Evolutionary conservation across 2,329 filamentous ascomycete genomes (phyloP).

Genomic region (Botrytis fabae): DNA sequence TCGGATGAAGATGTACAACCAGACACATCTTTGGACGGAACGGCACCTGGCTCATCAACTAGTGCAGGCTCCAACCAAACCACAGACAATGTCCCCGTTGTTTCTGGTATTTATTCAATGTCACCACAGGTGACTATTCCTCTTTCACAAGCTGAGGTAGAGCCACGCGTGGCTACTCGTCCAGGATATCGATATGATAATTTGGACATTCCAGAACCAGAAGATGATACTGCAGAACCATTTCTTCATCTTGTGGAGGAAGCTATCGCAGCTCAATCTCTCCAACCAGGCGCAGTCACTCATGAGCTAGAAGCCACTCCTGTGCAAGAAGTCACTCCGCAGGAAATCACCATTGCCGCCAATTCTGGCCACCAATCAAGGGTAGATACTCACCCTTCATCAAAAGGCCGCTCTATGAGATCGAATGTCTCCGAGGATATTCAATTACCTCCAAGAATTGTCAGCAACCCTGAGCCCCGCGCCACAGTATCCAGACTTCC

Average conservation of each 20-base stretch:
- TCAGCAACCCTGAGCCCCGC: neutral
- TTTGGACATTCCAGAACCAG: neutral
- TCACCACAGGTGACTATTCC: neutral
- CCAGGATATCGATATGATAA: neutral
- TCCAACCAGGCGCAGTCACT: neutral
- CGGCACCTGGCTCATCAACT: neutral
- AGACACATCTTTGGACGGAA: neutral
- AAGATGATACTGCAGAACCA: neutral
- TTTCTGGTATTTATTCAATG: neutral
- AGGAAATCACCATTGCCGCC: neutral
- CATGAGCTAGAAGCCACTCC: neutral
- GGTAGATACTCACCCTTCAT: too few relatives aligned
- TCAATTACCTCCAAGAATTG: neutral
- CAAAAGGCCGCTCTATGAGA: too few relatives aligned
- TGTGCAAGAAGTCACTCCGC: neutral
- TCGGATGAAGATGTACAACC: neutral
- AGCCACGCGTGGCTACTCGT: neutral
- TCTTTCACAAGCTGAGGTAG: neutral
- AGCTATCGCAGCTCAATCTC: neutral
- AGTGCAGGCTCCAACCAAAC: accelerated
- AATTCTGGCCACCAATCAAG: neutral
- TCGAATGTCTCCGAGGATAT: neutral
- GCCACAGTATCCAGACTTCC: neutral
- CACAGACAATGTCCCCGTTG: neutral
- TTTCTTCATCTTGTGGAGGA: neutral